These are phyloP conservation scores for Fraxinus pennsylvanica DNA, from an alignment of 257 asterid genomes.

Conservation along the genomic window DNA sequence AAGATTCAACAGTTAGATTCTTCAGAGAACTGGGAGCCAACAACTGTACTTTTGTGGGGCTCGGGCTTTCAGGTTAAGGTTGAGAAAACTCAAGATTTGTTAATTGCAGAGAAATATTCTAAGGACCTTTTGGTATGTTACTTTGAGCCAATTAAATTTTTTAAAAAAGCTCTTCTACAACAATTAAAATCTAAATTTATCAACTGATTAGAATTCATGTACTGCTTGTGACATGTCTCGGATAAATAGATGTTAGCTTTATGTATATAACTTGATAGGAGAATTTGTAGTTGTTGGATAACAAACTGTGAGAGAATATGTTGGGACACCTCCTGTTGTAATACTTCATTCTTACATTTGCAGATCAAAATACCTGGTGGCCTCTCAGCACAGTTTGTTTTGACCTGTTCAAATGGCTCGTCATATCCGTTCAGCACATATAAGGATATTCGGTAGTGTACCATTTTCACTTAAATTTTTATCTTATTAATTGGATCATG, in stretches of 20 bases:
- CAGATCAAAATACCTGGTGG: slow-evolving; percentile 96
- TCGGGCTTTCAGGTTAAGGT: slow-evolving; percentile 81
- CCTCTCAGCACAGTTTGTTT: slow-evolving; percentile 76
- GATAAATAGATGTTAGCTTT: background rate
- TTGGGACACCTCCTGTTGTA: background rate
- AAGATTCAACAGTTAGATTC: slow-evolving; percentile 60
- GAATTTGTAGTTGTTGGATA: slow-evolving; percentile 4
- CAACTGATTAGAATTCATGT: slow-evolving; percentile 9
- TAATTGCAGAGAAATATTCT: slow-evolving; percentile 67
- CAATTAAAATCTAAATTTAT: slow-evolving; percentile 1
- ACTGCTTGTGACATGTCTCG: background rate
- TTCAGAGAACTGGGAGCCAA: slow-evolving; percentile 85
- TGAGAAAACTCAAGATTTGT: slow-evolving; percentile 57
- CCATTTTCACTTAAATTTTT: slow-evolving; percentile 16
- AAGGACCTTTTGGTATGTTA: slow-evolving; percentile 76
- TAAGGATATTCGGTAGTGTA: slow-evolving; percentile 69
- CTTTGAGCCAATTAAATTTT: slow-evolving; percentile 2
- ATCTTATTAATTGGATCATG: background rate
- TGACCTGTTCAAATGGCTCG: slow-evolving; percentile 73
- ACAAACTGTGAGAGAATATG: background rate
- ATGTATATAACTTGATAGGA: background rate
- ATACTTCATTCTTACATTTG: slow-evolving; percentile 25
- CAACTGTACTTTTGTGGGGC: slow-evolving; percentile 60
- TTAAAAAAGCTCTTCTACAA: background rate
- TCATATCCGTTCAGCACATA: slow-evolving; percentile 82